Percentiles rank a stretch among this genome's conserved stretches.
Evolutionary conservation across 2,329 filamentous ascomycete genomes (phyloP).

Genomic region (Aspergillus unguis): DNA sequence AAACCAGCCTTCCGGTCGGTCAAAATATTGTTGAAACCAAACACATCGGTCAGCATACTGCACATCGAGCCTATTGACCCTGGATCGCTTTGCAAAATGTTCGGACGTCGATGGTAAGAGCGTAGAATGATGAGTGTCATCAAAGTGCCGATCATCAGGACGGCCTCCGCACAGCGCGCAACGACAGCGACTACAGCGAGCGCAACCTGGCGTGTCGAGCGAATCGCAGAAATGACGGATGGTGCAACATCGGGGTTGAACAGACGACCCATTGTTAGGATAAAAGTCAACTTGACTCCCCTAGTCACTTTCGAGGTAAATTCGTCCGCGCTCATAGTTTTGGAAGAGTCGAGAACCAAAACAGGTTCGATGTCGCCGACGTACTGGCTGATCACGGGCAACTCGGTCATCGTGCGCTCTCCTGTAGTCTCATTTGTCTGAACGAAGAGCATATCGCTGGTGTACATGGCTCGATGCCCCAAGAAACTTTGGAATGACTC

Average conservation of each 20-base stretch:
- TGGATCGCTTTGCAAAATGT: slow-evolving; percentile 32
- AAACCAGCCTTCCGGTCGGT: slow-evolving; percentile 26
- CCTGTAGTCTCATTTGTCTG: slow-evolving; percentile 27
- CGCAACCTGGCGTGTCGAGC: slow-evolving; percentile 25
- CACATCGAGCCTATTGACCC: slow-evolving; percentile 36
- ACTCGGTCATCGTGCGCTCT: slow-evolving; percentile 26
- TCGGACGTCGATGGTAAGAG: slow-evolving; percentile 27
- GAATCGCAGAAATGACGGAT: slow-evolving; percentile 19
- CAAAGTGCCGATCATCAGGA: slow-evolving; percentile 23
- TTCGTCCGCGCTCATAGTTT: slow-evolving; percentile 26
- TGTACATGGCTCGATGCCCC: slow-evolving; percentile 30
- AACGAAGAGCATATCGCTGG: slow-evolving; percentile 34
- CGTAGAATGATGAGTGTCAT: slow-evolving; percentile 27
- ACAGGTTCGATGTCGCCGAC: slow-evolving; percentile 30
- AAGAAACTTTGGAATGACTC: slow-evolving; percentile 31
- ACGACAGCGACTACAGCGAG: slow-evolving; percentile 30
- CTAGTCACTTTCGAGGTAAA: slow-evolving; percentile 27
- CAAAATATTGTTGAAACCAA: slow-evolving; percentile 28
- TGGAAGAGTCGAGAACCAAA: slow-evolving; percentile 28
- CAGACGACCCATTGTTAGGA: slow-evolving; percentile 29
- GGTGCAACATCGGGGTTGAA: slow-evolving; percentile 29
- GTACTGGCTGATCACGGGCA: slow-evolving; percentile 32
- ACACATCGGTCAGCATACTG: slow-evolving; percentile 31
- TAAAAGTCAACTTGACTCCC: slow-evolving; percentile 62
- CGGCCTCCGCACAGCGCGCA: slow-evolving; percentile 28